A percentile compares a stretch with the other conserved stretches of the same genome.
Conservation (phyloP, 2,329 filamentous ascomycete genomes). For the Arthrobotrys iridis region DNA sequence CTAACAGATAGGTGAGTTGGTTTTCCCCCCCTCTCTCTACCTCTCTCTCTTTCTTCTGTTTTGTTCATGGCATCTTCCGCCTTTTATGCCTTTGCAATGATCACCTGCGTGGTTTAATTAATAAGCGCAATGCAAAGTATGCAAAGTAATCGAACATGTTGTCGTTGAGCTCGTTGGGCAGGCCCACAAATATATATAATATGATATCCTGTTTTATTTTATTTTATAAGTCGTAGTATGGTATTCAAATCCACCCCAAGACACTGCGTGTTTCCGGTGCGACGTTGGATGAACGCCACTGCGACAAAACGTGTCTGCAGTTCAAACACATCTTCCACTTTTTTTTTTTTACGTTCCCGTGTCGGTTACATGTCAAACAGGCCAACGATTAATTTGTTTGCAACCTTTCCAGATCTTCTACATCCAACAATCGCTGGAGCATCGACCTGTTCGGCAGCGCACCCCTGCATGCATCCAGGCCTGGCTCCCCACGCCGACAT, state of each 20-base stretch:
- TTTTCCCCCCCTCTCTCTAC: neutral
- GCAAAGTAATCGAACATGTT: conserved; percentile 8
- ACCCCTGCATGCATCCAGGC: conserved; percentile 41
- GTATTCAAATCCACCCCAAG: neutral
- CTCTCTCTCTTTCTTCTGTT: neutral
- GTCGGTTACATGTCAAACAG: conserved; percentile 7
- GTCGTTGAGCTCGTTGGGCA: no score
- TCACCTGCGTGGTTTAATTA: conserved; percentile 10
- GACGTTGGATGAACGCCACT: conserved; percentile 25
- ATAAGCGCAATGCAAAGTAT: conserved; percentile 7
- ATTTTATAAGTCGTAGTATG: neutral
- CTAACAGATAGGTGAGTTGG: conserved; percentile 39
- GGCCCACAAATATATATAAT: neutral
- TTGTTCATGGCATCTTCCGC: neutral
- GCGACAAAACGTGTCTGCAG: conserved; percentile 15
- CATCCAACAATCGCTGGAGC: conserved; percentile 44
- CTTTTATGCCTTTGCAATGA: neutral
- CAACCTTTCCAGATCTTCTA: conserved; percentile 25
- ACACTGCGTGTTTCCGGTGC: conserved; percentile 45
- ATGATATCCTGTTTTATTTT: neutral
- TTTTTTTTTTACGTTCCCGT: conserved; percentile 13
- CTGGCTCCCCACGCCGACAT: conserved; percentile 37
- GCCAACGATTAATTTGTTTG: conserved; percentile 25
- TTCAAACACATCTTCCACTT: neutral
- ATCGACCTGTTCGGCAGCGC: conserved; percentile 41